phyloP scores from a whole-genome alignment of 1,139 yeast genomes.

The Yarrowia galli region DNA sequence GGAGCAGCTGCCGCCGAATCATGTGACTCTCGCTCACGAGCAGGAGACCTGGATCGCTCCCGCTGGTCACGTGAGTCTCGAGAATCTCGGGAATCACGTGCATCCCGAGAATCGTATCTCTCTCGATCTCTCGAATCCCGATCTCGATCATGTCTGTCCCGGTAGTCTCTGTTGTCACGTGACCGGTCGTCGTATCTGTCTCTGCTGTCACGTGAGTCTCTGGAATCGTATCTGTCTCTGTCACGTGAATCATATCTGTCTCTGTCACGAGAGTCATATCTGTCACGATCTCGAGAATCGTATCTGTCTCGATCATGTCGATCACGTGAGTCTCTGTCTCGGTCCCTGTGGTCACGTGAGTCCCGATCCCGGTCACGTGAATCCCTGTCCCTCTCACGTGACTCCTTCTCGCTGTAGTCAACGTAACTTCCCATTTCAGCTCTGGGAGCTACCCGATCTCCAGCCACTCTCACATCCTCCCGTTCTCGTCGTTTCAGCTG shows the following conservation, averaged over 20 bases:
- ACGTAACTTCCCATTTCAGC: slow-evolving; percentile 7
- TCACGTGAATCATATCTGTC: slow-evolving; percentile 12
- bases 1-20: slow-evolving; percentile 24
- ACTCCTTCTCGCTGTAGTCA: slow-evolving; percentile 20
- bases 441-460: slow-evolving; percentile 11
- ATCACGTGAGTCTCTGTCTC: not conserved
- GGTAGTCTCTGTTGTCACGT: not conserved
- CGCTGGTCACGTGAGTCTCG: not conserved
- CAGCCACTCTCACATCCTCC: slow-evolving; percentile 20
- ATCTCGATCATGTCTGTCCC: not conserved
- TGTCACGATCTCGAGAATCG: not conserved
- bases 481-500: slow-evolving; percentile 23
- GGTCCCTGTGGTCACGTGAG: not conserved
- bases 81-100: not conserved
- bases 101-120: not conserved
- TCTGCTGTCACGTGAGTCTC: not conserved
- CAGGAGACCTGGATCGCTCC: not conserved
- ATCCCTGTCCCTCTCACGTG: not conserved
- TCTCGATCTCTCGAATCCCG: not conserved
- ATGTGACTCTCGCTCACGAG: no score
- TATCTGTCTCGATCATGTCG: not conserved
- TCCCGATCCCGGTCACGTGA: slow-evolving; percentile 2
- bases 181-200: not conserved
- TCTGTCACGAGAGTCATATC: not conserved
- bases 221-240: not conserved